Conservation (phyloP, 371 early-diverging fungal species). For the Mortierella sp. region DNA sequence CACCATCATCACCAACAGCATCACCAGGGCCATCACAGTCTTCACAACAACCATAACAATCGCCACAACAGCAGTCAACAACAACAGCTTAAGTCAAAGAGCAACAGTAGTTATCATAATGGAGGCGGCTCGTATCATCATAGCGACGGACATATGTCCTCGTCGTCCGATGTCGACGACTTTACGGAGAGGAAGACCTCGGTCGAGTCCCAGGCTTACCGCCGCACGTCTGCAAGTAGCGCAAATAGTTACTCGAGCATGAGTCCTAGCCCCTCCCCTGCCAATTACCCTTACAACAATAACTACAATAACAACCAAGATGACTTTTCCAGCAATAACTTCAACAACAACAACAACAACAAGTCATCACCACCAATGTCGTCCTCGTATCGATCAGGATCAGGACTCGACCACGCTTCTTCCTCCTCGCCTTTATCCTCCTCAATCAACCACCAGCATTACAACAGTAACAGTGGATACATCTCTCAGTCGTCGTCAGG, state of each 20-base stretch:
- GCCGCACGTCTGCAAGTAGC: conserved; percentile 29
- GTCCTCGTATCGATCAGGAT: not conserved
- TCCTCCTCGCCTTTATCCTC: not conserved
- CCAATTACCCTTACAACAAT: conserved; percentile 15
- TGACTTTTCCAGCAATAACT: conserved; percentile 8
- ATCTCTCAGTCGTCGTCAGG: conserved; percentile 7
- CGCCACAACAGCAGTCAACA: not conserved
- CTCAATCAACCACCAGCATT: not conserved
- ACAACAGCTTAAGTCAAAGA: not conserved
- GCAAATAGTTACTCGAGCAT: conserved; percentile 23
- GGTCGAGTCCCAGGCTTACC: conserved; percentile 12
- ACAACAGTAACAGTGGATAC: not conserved
- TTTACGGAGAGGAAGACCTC: conserved; percentile 16
- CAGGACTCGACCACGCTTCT: not conserved
- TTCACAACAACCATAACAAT: not conserved
- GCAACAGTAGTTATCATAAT: not conserved
- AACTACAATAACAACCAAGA: conserved; percentile 3
- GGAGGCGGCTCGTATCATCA: not conserved
- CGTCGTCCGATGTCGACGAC: conserved; percentile 17
- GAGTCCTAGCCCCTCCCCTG: conserved; percentile 28
- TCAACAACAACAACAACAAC: not conserved
- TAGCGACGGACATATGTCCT: conserved; percentile 6
- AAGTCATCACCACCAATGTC: not conserved
- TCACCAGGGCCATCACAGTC: not conserved
- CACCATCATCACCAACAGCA: not conserved